Base-by-base conservation (phyloP, 139 green algal species). In the Raphidocelis subcapitata region DNA sequence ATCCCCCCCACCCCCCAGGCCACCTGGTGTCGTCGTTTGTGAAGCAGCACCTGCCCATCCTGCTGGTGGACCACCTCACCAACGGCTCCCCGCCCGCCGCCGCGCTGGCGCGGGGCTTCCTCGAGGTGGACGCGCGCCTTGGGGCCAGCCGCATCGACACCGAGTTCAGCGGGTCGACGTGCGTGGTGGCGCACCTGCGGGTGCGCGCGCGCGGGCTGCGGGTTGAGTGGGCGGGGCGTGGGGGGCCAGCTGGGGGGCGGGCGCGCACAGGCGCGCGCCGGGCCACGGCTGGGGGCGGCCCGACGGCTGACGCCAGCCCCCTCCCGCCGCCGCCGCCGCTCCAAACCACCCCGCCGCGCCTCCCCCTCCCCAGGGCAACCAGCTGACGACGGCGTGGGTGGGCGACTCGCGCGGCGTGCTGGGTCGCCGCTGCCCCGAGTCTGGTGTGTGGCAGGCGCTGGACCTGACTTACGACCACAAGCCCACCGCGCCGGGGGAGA, bases 401-500 rank as follows among this genome's bases (percentile, higher is more conserved):
- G 94, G 94, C 14, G 94, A 98, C 83, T 94, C 84, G 31, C 79
- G 91, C 15, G 89, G 78, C 14, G 78, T 89, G 65, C 44, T 88
- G 54, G 82, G 85, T 2, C 70, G 76, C 12, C 61, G 79, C 54
- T 65, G 44, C 24, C 73, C 74, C n/a, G n/a, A n/a, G 68, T 57
- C 74, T 10, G 79, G 62, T 33, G 54, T 71, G 31, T 81, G 72
- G 56, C 74, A 88, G 60, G 91, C 85, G 0, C 57, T 93, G 4
- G 79, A 91, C 33, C 67, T 98, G 3, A 98, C 90, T 0, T 66
- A 75, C 1, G 94, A 98, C 82, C 94, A 98, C 85, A 98, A 98
- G 83, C 93, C 93, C 1, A 86, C 80, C 21, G 46, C 73, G 23
- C 70, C 81, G 0, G 86, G 86, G 41, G 93, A 98, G 79, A 86